phyloP scores from a whole-genome alignment of 805 yeast species.

The Sugiyamaella boreocaroliniensis region DNA sequence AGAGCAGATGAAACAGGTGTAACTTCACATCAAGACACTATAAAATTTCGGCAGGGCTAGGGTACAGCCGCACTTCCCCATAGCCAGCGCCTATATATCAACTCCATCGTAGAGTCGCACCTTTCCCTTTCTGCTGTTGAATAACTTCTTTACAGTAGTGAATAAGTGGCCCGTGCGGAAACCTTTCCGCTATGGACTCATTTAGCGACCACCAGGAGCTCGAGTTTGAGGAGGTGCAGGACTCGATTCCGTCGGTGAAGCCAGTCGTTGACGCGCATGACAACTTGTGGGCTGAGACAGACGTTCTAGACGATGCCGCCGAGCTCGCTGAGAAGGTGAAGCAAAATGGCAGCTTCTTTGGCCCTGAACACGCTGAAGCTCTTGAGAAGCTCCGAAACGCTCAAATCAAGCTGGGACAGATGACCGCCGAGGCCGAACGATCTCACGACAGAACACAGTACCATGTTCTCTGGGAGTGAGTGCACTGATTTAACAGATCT shows the following conservation, averaged over 20 bases:
- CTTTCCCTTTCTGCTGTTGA: not conserved
- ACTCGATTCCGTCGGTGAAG: constrained; percentile 41
- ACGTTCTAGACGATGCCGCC: constrained; percentile 73
- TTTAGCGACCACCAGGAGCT: not conserved
- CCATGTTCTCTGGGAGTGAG: constrained; percentile 30
- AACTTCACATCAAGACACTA: too few relatives aligned
- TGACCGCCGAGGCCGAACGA: constrained; percentile 32
- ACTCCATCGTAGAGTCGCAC: too few relatives aligned
- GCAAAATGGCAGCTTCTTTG: constrained; percentile 32
- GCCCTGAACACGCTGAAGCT: constrained; percentile 42
- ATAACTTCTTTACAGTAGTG: not conserved
- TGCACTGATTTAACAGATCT: constrained; percentile 18
- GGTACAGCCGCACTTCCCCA: too few relatives aligned
- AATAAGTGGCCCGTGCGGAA: not conserved
- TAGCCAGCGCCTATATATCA: too few relatives aligned
- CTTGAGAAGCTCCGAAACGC: constrained; percentile 47
- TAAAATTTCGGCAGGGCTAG: too few relatives aligned
- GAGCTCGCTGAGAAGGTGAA: constrained; percentile 42
- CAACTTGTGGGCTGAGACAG: constrained; percentile 80
- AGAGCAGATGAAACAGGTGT: too few relatives aligned
- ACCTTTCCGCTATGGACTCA: not conserved
- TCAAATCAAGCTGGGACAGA: constrained; percentile 45
- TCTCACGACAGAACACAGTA: constrained; percentile 24
- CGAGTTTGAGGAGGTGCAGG: constrained; percentile 10
- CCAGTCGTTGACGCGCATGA: constrained; percentile 67